Evolutionary conservation across 1,139 yeast genomes (phyloP), one percentile per base, ranked within the genome.

Genomic region (Saccharomyces hybrid): DNA sequence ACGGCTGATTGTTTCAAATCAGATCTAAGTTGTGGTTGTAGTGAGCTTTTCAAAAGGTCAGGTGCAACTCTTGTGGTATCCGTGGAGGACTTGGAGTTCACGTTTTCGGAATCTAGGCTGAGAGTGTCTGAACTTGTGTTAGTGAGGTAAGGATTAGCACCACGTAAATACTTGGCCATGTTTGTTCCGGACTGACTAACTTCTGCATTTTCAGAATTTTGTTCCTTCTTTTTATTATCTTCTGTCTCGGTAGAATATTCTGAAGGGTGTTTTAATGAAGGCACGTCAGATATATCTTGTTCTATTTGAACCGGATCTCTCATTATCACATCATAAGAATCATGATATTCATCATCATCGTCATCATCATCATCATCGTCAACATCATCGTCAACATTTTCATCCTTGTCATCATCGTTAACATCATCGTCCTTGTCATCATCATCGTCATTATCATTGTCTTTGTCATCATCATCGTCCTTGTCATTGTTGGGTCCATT

Each of bases 301-400:
- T 38, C 25, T 6, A 38, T 20, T 9, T 38, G n/a, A 16, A 38
- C 7, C n/a, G 44, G 44, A 20, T 38, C 44, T 11, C 20, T 25
- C 2, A 38, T 23, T 38, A 38, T 38, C 13, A 38, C 44, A n/a
- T 38, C 44, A 20, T 38, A 38, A 38, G 44, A 38, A 20, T 38
- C 44, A 20, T 38, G 44, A 38, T 16, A 38, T 16, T 38, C 44
- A 20, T 38, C 44, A 5, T 38, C 44, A 5, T 38, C 26, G 11
- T 38, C 44, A 8, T 38, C 44, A 5, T 38, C 44, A 4, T 51
- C 73, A 73, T 57, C 77, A 73, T 38, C 44, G 42, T 14, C 23
- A 20, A 20, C 23, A 20, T 20, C 14, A n/a, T 32, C 14, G 38
- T 32, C 8, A 32, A n/a, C 16, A 14, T n/a, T 7, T 5, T 32